phyloP scores from a whole-genome alignment of 352 stramenopile species.

The Phytophthora tentaculata region DNA sequence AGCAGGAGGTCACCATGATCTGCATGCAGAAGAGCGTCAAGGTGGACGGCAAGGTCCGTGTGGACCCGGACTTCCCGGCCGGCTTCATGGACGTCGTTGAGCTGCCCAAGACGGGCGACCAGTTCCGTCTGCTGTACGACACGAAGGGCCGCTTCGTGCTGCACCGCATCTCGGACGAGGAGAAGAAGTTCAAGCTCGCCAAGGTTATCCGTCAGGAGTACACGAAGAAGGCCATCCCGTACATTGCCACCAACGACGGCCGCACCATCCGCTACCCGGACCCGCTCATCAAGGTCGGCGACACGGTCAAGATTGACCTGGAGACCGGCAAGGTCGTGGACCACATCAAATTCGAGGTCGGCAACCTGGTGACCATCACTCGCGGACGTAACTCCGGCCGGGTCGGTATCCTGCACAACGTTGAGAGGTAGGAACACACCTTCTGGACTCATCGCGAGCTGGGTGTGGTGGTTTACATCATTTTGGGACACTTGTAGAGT shows the following conservation, averaged over 20 bases:
- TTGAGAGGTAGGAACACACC: slow-evolving; percentile 95
- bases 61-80: slow-evolving; percentile 98
- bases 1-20: slow-evolving; percentile 98
- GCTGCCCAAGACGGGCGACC: slow-evolving; percentile 96
- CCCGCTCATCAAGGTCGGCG: slow-evolving; percentile 98
- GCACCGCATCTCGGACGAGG: slow-evolving; percentile 95
- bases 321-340: slow-evolving; percentile 98
- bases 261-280: slow-evolving; percentile 99
- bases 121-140: slow-evolving; percentile 98
- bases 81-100: slow-evolving; percentile 99
- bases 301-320: slow-evolving; percentile 99
- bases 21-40: slow-evolving; percentile 99
- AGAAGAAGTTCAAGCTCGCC: slow-evolving; percentile 99
- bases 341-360: slow-evolving; percentile 98
- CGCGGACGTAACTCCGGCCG: slow-evolving; percentile 97
- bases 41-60: slow-evolving; percentile 96
- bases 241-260: slow-evolving; percentile 98
- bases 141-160: slow-evolving; percentile 99
- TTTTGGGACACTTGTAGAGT: slow-evolving; percentile 17
- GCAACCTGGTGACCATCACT: slow-evolving; percentile 98
- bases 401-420: slow-evolving; percentile 97
- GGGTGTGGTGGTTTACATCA: slow-evolving; percentile 76
- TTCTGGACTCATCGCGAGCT: slow-evolving; percentile 88
- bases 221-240: slow-evolving; percentile 97
- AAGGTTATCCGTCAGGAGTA: slow-evolving; percentile 96